Base-by-base conservation (phyloP, 192 early-diverging fungal genomes). In the Entomortierella parvispora region DNA sequence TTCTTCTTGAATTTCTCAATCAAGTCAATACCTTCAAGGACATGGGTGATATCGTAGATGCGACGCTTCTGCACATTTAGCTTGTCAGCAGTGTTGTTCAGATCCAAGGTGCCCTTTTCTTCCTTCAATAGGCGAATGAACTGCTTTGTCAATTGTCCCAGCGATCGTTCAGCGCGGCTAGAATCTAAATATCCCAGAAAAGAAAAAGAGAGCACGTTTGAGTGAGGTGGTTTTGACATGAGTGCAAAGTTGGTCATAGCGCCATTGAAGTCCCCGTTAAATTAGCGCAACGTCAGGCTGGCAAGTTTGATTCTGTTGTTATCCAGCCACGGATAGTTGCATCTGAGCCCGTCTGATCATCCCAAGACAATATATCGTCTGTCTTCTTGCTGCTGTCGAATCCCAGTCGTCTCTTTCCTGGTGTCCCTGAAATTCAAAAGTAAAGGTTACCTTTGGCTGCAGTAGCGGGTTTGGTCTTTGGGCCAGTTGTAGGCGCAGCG, bases 1-100 rank as follows among this genome's bases (percentile, higher is more conserved):
- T 90, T 90, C 69, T 90, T 90, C 69, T 87, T 86, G 56, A 82
- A 87, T 65, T 91, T 91, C 62, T 91, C 87, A 44, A 89, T 88
- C 47, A 90, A 65, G 23, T 83, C 70, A 46, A 90, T 87, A 2
- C 89, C 89, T 70, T 90, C 89, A 32, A 90, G 72, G 10, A 90
- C 89, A 63, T 89, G 88, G 26, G 89, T 90, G 45, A 90, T 90
- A 47, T 90, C 89, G 57, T 90, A 90, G 47, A 90, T 90, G 31
- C 89, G 81, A 45, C 89, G 83, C 61, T 90, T 90, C 60, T 90
- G 89, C 7, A 90, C 89, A 2, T 82, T 75, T 28, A 90, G 77
- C 50, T 84, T 77, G 12, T 52, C 58, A 2, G 89, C 89, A 20
- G 89, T 88, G 20, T 63, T 67, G 43, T 90, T 90, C 12, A 90